These are phyloP conservation scores for Pseudopithomyces maydicus DNA, from an alignment of 2,329 filamentous ascomycete species.

Conservation along the genomic window DNA sequence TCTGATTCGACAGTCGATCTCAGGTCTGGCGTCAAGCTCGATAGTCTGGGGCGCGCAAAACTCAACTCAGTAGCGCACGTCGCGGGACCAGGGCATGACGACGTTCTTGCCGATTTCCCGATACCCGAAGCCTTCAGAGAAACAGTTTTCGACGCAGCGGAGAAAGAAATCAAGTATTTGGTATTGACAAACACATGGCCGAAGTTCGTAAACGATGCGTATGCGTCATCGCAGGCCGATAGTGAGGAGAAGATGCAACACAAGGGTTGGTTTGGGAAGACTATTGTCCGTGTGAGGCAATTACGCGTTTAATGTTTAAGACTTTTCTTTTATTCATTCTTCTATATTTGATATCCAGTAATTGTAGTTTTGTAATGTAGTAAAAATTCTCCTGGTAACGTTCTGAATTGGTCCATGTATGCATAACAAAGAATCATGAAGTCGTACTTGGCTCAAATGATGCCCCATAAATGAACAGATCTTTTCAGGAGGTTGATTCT, in stretches of 20 bases:
- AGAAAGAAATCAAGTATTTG: slow-evolving; percentile 43
- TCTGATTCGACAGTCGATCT: slow-evolving; percentile 24
- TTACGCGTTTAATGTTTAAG: background rate
- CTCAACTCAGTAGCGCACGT: slow-evolving; percentile 31
- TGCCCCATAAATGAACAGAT: too few species aligned
- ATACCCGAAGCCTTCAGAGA: slow-evolving; percentile 34
- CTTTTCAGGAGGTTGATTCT: too few species aligned
- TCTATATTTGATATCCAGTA: background rate
- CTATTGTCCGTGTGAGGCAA: slow-evolving; percentile 8
- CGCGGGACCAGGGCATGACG: slow-evolving; percentile 21
- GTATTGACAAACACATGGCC: slow-evolving; percentile 45
- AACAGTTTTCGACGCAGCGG: slow-evolving; percentile 35
- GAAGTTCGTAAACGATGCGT: slow-evolving; percentile 37
- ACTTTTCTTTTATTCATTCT: too few species aligned
- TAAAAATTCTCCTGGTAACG: too few species aligned
- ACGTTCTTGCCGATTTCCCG: slow-evolving; percentile 19
- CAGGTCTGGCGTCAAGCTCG: slow-evolving; percentile 24
- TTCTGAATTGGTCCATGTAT: too few species aligned
- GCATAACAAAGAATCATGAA: too few species aligned
- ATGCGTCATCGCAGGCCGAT: slow-evolving; percentile 21
- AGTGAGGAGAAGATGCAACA: slow-evolving; percentile 18
- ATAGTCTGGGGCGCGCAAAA: slow-evolving; percentile 35
- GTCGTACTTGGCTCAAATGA: too few species aligned
- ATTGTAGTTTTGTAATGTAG: background rate
- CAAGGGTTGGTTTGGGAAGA: background rate